phyloP scores from a whole-genome alignment of 202 grass and related monocot species.

The Eragrostis tef region DNA sequence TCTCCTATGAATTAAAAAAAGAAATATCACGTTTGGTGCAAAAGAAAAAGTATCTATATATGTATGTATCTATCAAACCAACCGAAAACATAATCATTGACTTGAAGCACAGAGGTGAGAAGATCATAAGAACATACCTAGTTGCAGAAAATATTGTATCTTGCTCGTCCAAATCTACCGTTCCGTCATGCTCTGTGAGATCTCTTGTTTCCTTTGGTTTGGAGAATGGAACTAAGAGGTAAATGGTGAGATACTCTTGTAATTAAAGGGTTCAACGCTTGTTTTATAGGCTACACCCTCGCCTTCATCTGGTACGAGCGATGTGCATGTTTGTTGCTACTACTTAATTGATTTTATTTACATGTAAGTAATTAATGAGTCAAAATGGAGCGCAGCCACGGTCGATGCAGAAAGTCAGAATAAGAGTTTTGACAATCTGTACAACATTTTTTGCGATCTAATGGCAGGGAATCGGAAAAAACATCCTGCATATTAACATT shows the following conservation, averaged over 20 bases:
- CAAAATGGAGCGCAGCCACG: not conserved
- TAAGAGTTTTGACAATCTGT: too few relatives aligned
- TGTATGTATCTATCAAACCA: too few relatives aligned
- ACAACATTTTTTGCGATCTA: too few relatives aligned
- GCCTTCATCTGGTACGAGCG: not conserved
- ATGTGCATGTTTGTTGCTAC: not conserved
- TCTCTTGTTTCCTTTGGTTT: not conserved
- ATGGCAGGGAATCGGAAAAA: too few relatives aligned
- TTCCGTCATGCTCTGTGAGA: not conserved
- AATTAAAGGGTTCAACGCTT: not conserved
- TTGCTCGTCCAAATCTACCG: not conserved
- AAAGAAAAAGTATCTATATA: too few relatives aligned
- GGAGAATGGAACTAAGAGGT: not conserved
- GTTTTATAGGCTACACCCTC: not conserved
- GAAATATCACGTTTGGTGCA: too few relatives aligned
- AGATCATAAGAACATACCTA: not conserved
- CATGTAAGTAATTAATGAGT: slow-evolving; percentile 6
- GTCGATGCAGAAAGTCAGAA: too few relatives aligned
- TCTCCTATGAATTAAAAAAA: too few relatives aligned
- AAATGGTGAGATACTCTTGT: not conserved
- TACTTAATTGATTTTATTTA: slow-evolving; percentile 22
- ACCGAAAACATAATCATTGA: not conserved
- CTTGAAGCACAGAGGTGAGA: not conserved
- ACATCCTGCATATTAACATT: too few relatives aligned
- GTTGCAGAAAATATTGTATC: not conserved